Evolutionary conservation across 371 early-diverging fungal genomes (phyloP).

Genomic region (Lichtheimia ramosa): DNA sequence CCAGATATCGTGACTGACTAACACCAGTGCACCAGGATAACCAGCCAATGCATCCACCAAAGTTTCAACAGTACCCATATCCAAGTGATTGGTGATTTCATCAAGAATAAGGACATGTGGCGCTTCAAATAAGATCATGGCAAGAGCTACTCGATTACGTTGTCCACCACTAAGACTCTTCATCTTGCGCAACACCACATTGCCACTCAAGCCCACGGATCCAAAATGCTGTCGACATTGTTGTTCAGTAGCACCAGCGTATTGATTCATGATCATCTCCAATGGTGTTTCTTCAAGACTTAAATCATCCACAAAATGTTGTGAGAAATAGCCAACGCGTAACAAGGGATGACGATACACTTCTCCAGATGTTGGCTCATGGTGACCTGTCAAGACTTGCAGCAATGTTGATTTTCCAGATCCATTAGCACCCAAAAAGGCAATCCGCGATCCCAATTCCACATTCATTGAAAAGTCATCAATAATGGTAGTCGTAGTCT

Average conservation of each 20-base stretch:
- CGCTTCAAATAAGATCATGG: slow-evolving; percentile 56
- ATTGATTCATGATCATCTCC: slow-evolving; percentile 42
- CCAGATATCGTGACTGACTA: slow-evolving; percentile 77
- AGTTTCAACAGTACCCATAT: slow-evolving; percentile 74
- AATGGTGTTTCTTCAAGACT: slow-evolving; percentile 51
- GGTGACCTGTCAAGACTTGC: slow-evolving; percentile 66
- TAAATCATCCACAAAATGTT: slow-evolving; percentile 73
- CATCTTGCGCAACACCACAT: slow-evolving; percentile 51
- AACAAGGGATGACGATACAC: slow-evolving; percentile 59
- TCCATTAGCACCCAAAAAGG: slow-evolving; percentile 79
- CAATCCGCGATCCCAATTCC: slow-evolving; percentile 60
- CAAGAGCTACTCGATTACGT: slow-evolving; percentile 73
- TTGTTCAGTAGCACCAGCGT: slow-evolving; percentile 54
- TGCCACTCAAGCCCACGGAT: slow-evolving; percentile 66
- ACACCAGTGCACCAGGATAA: slow-evolving; percentile 63
- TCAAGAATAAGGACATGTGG: slow-evolving; percentile 84
- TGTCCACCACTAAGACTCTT: slow-evolving; percentile 73
- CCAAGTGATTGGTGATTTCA: slow-evolving; percentile 85
- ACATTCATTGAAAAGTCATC: slow-evolving; percentile 63
- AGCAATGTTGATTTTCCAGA: slow-evolving; percentile 85
- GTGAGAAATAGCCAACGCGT: slow-evolving; percentile 78
- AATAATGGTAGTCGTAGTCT: slow-evolving; percentile 25
- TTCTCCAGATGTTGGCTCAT: slow-evolving; percentile 55
- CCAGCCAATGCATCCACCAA: slow-evolving; percentile 60
- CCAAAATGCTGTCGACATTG: slow-evolving; percentile 69